A percentile compares a stretch with the other conserved stretches of the same genome.
Evolutionary conservation across 768 basidiomycete species (phyloP).

Genomic region (Mycena haematopus): DNA sequence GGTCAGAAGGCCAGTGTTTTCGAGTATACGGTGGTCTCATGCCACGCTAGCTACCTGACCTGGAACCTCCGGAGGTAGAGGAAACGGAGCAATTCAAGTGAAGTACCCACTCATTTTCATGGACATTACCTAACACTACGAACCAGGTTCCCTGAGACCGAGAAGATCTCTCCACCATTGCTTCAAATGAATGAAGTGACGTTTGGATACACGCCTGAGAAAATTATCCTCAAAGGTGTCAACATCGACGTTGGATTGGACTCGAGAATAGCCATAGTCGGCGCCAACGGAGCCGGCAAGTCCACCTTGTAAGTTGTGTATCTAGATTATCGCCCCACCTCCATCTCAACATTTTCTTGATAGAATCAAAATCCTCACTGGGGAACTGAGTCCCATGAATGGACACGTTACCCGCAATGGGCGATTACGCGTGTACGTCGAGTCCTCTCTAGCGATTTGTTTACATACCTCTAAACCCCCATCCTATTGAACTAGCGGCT

Average conservation of each 20-base stretch:
- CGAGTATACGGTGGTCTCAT: neutral
- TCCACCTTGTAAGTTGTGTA: constrained; percentile 87
- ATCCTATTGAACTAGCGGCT: constrained; percentile 64
- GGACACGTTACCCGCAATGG: constrained; percentile 93
- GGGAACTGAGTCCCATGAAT: constrained; percentile 72
- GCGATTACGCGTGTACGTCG: constrained; percentile 77
- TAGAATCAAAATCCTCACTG: constrained; percentile 92
- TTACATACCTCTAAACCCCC: neutral
- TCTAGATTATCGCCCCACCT: neutral
- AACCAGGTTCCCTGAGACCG: constrained; percentile 87
- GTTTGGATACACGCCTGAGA: constrained; percentile 86
- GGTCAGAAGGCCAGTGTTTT: constrained; percentile 41
- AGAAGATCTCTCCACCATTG: constrained; percentile 96
- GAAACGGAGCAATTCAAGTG: constrained; percentile 94
- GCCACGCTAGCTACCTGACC: constrained; percentile 75
- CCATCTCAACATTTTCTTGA: constrained; percentile 11
- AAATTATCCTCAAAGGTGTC: constrained; percentile 75
- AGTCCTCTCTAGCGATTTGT: neutral
- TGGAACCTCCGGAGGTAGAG: constrained; percentile 91
- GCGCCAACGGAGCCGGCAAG: constrained; percentile 95
- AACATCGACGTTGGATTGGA: constrained; percentile 96
- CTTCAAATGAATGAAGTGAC: constrained; percentile 90
- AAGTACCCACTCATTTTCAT: constrained; percentile 17
- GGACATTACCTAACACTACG: constrained; percentile 5
- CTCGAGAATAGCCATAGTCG: constrained; percentile 93